Evolutionary conservation across 2,329 filamentous ascomycete species (phyloP).

Genomic region (Lachnellula willkommii): DNA sequence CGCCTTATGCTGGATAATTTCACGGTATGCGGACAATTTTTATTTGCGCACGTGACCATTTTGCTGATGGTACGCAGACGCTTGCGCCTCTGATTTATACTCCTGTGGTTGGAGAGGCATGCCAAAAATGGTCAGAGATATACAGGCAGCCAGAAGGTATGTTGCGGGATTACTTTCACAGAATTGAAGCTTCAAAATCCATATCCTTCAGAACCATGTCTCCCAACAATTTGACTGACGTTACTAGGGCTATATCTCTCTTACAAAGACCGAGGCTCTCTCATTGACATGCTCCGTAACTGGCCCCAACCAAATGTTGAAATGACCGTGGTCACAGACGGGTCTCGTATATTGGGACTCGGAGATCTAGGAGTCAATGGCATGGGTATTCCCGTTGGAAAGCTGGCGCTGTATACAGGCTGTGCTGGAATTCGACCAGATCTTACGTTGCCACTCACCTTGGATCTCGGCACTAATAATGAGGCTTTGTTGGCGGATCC

Average conservation of each 20-base stretch:
- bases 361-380: slow-evolving; percentile 83
- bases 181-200: neutral
- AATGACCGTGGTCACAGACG: slow-evolving; percentile 45
- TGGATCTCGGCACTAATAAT: slow-evolving; percentile 85
- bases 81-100: slow-evolving; percentile 56
- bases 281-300: slow-evolving; percentile 61
- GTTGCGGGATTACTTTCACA: neutral
- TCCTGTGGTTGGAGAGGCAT: slow-evolving; percentile 64
- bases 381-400: slow-evolving; percentile 78
- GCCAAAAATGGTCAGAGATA: slow-evolving; percentile 68
- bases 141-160: slow-evolving; percentile 64
- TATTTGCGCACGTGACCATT: slow-evolving; percentile 5
- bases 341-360: slow-evolving; percentile 67
- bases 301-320: slow-evolving; percentile 66
- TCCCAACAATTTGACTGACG: neutral
- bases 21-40: slow-evolving; percentile 14
- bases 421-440: slow-evolving; percentile 82
- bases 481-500: slow-evolving; percentile 66
- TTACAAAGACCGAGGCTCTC: slow-evolving; percentile 60
- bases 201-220: no score
- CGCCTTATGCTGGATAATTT: slow-evolving; percentile 26
- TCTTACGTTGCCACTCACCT: slow-evolving; percentile 71
- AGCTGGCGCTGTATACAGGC: slow-evolving; percentile 73
- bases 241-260: slow-evolving; percentile 58
- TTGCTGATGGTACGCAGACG: slow-evolving; percentile 12